These are phyloP conservation scores for Phyllosticta citrichinensis DNA, from an alignment of 2,329 filamentous ascomycete genomes.

Conservation along the genomic window DNA sequence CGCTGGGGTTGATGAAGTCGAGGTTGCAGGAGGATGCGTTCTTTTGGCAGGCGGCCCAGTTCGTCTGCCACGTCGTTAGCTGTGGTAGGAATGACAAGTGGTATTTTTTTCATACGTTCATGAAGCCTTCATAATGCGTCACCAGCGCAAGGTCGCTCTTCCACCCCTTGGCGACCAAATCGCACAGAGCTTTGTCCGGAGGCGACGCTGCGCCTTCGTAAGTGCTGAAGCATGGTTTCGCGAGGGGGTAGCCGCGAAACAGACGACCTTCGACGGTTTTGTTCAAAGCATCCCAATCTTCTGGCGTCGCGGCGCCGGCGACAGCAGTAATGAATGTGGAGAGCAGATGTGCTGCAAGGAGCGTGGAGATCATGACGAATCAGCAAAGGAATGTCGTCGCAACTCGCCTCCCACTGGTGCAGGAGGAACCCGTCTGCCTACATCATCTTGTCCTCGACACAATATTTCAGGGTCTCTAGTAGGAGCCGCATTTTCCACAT, in stretches of 20 bases:
- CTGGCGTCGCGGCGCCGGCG: background rate
- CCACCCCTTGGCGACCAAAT: background rate
- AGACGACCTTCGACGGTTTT: background rate
- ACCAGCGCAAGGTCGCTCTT: background rate
- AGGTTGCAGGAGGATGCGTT: constrained; percentile 15
- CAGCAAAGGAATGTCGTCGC: background rate
- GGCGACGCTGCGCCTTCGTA: background rate
- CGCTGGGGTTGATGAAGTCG: constrained; percentile 12
- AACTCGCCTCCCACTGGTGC: background rate
- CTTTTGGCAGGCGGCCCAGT: constrained; percentile 14
- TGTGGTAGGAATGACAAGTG: background rate
- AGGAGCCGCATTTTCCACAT: background rate
- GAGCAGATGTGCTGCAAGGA: background rate
- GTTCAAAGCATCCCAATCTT: background rate
- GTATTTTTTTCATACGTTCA: background rate
- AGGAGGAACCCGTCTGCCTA: background rate
- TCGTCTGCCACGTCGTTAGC: background rate
- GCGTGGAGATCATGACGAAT: background rate
- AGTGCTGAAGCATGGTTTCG: background rate
- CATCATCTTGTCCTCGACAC: background rate
- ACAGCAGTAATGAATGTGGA: background rate
- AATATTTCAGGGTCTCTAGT: background rate
- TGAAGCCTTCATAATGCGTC: background rate
- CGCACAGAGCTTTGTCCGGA: background rate
- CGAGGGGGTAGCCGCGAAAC: background rate